A percentile compares a stretch with the other conserved stretches of the same genome.
Evolutionary conservation across 2,329 filamentous ascomycete genomes (phyloP).

Genomic region (Diaporthe humulicola): DNA sequence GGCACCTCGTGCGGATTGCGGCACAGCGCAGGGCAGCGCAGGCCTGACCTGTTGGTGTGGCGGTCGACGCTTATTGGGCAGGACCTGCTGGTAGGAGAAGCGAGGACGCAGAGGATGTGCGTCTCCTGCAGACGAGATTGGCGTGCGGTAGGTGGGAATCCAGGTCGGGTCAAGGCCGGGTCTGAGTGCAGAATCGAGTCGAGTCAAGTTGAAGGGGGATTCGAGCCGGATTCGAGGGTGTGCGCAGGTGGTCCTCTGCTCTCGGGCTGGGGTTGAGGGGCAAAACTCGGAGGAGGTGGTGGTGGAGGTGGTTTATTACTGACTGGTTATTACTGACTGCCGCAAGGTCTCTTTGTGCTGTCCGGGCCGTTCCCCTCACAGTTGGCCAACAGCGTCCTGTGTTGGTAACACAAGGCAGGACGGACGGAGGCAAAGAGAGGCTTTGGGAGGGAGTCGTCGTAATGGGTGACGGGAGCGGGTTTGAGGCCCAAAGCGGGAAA

Average conservation of each 20-base stretch:
- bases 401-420: conserved; percentile 18
- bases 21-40: conserved; percentile 26
- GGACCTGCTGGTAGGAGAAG: conserved; percentile 13
- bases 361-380: conserved; percentile 17
- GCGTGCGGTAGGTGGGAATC: conserved; percentile 4
- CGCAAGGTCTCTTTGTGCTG: conserved; percentile 22
- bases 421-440: neutral
- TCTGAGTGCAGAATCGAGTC: conserved; percentile 8
- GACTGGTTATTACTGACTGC: too few species aligned
- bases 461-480: conserved; percentile 25
- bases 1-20: conserved; percentile 28
- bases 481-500: conserved; percentile 29
- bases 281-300: neutral
- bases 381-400: neutral
- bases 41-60: conserved; percentile 25
- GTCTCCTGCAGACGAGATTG: conserved; percentile 28
- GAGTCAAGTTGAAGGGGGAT: neutral
- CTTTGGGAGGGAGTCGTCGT: conserved; percentile 26
- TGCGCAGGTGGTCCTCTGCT: neutral
- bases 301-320: neutral
- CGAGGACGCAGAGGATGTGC: conserved; percentile 21
- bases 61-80: conserved; percentile 14
- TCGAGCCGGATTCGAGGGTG: neutral
- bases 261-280: conserved; percentile 2
- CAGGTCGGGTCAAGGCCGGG: conserved; percentile 9